Evolutionary conservation across 1,284 basidiomycete genomes (phyloP).

Genomic region (Puccinia polysora): DNA sequence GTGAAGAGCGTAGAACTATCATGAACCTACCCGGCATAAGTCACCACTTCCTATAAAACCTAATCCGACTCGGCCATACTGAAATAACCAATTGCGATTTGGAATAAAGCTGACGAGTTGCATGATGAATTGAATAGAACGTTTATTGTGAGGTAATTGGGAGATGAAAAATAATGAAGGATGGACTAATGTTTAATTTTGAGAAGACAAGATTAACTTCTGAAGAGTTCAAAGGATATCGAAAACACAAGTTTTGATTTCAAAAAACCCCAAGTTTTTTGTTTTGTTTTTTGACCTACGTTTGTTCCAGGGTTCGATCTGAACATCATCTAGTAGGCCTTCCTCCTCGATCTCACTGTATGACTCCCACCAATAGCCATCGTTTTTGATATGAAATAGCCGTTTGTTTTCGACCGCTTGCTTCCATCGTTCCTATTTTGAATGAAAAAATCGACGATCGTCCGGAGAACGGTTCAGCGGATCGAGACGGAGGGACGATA

Average conservation of each 20-base stretch:
- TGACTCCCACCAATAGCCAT: conserved; percentile 58
- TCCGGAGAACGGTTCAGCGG: background rate
- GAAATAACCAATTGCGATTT: conserved; percentile 70
- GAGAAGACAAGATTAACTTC: background rate
- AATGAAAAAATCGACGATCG: background rate
- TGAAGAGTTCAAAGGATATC: background rate
- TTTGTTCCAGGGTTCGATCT: conserved; percentile 50
- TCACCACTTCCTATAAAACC: conserved; percentile 65
- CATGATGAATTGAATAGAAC: conserved; percentile 72
- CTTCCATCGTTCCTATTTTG: conserved; percentile 30
- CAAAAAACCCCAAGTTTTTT: background rate
- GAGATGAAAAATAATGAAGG: conserved; percentile 69
- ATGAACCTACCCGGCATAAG: conserved; percentile 64
- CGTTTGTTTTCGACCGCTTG: conserved; percentile 20
- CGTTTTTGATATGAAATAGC: conserved; percentile 42
- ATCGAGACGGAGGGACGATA: background rate
- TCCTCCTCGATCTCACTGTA: conserved; percentile 59
- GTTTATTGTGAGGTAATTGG: conserved; percentile 63
- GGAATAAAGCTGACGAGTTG: conserved; percentile 70
- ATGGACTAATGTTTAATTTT: conserved; percentile 57
- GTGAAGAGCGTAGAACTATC: too few species aligned
- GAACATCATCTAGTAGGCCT: conserved; percentile 60
- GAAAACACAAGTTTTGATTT: background rate
- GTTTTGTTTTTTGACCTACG: conserved; percentile 49
- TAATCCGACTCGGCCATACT: conserved; percentile 72